phyloP scores from a whole-genome alignment of 441 rosid species.

The Pelargonium myrrhifolium region DNA sequence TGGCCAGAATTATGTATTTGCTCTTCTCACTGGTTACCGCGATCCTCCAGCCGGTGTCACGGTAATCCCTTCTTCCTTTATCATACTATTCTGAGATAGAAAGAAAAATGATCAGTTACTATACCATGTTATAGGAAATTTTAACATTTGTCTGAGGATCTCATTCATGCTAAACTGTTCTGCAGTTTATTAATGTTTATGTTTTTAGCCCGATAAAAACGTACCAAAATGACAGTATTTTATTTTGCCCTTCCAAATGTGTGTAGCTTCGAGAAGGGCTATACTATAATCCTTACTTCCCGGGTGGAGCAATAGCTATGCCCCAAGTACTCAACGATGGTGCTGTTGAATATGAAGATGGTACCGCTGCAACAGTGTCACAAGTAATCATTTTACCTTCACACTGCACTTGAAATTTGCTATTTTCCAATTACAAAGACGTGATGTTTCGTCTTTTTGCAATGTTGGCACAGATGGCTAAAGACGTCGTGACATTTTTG shows the following conservation, averaged over 20 bases:
- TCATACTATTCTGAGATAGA: not conserved
- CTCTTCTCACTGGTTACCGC: conserved; percentile 93
- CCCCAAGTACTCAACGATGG: conserved; percentile 97
- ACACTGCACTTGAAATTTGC: not conserved
- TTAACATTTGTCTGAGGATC: too few relatives aligned
- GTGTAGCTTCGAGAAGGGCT: conserved; percentile 81
- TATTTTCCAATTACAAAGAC: not conserved
- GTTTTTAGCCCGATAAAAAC: too few relatives aligned
- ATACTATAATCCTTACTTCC: conserved; percentile 96
- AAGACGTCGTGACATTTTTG: conserved; percentile 86
- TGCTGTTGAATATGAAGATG: conserved; percentile 97
- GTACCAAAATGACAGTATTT: not conserved
- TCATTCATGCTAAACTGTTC: too few relatives aligned
- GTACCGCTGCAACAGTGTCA: conserved; percentile 91
- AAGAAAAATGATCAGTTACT: not conserved
- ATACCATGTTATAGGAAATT: not conserved
- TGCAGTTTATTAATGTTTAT: too few relatives aligned
- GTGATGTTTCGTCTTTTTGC: not conserved
- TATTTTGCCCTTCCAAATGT: not conserved
- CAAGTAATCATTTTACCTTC: conserved; percentile 42
- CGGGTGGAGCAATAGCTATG: conserved; percentile 99
- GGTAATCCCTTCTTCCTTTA: conserved; percentile 33
- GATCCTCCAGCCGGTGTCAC: conserved; percentile 99
- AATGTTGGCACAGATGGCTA: conserved; percentile 72
- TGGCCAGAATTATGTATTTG: conserved; percentile 94